Evolutionary conservation across 2,329 filamentous ascomycete species (phyloP).

Genomic region (Xylaria hypoxylon): DNA sequence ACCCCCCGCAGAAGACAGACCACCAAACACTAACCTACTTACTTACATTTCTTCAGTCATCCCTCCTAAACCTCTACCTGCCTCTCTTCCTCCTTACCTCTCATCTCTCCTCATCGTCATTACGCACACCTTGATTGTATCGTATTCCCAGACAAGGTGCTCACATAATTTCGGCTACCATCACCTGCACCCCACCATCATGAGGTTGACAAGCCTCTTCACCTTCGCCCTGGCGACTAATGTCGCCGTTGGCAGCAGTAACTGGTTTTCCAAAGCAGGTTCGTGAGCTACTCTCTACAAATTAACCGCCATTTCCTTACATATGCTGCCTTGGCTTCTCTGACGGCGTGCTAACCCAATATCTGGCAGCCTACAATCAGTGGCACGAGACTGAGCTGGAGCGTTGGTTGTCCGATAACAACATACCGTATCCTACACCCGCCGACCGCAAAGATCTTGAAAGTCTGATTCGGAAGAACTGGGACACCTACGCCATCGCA

Average conservation of each 20-base stretch:
- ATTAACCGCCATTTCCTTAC: background rate
- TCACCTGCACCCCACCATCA: conserved; percentile 55
- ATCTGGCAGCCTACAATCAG: conserved; percentile 86
- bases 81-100: background rate
- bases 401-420: conserved; percentile 93
- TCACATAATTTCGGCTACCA: background rate
- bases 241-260: conserved; percentile 77
- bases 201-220: conserved; percentile 82
- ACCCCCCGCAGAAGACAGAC: conserved; percentile 2
- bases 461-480: conserved; percentile 87
- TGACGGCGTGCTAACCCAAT: conserved; percentile 42
- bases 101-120: background rate
- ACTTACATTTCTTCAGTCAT: too few species aligned
- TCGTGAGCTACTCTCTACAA: conserved; percentile 53
- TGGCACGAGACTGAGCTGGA: conserved; percentile 99
- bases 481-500: conserved; percentile 79
- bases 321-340: background rate
- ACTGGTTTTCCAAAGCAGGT: conserved; percentile 90
- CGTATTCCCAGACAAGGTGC: background rate
- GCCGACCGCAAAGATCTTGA: conserved; percentile 96
- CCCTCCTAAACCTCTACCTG: background rate
- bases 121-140: background rate
- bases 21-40: too few species aligned
- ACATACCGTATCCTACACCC: conserved; percentile 88
- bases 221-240: conserved; percentile 79